Evolutionary conservation across 108 stramenopile genomes (phyloP).

Genomic region (Pseudonitzschia multiseries): DNA sequence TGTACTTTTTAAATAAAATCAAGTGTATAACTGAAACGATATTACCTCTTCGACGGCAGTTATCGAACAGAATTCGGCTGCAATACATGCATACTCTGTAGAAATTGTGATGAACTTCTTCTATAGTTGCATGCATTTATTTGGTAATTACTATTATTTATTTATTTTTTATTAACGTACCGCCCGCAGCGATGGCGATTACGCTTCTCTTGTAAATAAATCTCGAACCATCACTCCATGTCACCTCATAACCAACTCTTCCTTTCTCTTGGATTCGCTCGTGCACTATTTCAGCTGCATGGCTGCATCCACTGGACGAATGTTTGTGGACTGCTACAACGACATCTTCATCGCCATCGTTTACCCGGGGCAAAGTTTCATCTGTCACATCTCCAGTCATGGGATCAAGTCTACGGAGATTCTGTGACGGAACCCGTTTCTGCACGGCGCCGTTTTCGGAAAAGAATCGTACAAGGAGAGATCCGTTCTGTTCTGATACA

Average conservation of each 20-base stretch:
- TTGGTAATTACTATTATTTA: too few species aligned
- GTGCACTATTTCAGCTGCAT: constrained; percentile 44
- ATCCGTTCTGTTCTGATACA: constrained; percentile 45
- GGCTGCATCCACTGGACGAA: not conserved
- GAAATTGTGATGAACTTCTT: too few species aligned
- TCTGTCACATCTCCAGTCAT: constrained; percentile 51
- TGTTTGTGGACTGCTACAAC: constrained; percentile 36
- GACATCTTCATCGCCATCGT: not conserved
- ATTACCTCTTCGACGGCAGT: too few species aligned
- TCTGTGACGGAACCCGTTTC: constrained; percentile 45
- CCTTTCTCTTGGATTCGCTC: constrained; percentile 70
- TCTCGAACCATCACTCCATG: constrained; percentile 82
- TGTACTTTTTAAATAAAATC: not conserved
- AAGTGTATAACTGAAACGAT: not conserved
- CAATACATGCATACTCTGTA: too few species aligned
- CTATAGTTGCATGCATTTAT: too few species aligned
- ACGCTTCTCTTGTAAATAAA: constrained; percentile 77
- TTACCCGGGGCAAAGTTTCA: not conserved
- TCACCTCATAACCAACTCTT: constrained; percentile 79
- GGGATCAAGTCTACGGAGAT: constrained; percentile 68
- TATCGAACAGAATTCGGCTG: too few species aligned
- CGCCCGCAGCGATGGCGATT: constrained; percentile 75
- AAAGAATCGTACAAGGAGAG: constrained; percentile 66
- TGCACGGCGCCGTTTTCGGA: constrained; percentile 76
- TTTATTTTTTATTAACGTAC: constrained; percentile 11